A percentile compares a stretch with the other conserved stretches of the same genome.
phyloP scores from a whole-genome alignment of 2,329 filamentous ascomycete species.

The Corinectria fuckeliana region DNA sequence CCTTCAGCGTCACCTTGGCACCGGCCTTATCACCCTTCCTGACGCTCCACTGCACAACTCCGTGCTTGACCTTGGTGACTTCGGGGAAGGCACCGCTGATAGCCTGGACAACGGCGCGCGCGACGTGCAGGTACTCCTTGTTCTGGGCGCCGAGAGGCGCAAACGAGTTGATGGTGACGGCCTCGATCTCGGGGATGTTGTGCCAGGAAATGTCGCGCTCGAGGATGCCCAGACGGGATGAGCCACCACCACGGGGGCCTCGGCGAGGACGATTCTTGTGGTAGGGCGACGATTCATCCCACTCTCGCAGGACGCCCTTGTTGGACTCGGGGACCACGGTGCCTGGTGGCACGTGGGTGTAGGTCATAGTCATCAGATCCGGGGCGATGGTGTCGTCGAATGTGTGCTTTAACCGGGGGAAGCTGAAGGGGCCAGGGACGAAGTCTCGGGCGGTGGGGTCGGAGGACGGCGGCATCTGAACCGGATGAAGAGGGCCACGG shows the following conservation, averaged over 20 bases:
- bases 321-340: constrained; percentile 56
- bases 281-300: constrained; percentile 92
- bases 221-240: constrained; percentile 71
- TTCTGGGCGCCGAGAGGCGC: constrained; percentile 75
- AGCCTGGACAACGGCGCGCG: constrained; percentile 82
- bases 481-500: constrained; percentile 89
- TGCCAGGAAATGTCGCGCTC: constrained; percentile 79
- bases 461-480: constrained; percentile 86
- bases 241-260: constrained; percentile 76
- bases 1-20: constrained; percentile 77
- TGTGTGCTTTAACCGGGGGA: constrained; percentile 87
- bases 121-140: constrained; percentile 78
- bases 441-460: constrained; percentile 90
- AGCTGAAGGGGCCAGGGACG: constrained; percentile 87
- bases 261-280: constrained; percentile 89
- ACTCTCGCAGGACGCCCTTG: constrained; percentile 75
- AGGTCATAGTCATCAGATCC: constrained; percentile 88
- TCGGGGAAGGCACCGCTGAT: constrained; percentile 79
- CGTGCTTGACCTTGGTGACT: constrained; percentile 72
- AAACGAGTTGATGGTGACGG: constrained; percentile 80
- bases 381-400: constrained; percentile 85
- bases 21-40: constrained; percentile 73
- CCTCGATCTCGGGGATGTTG: constrained; percentile 83
- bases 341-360: constrained; percentile 84
- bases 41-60: constrained; percentile 78